These are phyloP conservation scores for Pistacia atlantica DNA, from an alignment of 345 rosid genomes.

Conservation along the genomic window DNA sequence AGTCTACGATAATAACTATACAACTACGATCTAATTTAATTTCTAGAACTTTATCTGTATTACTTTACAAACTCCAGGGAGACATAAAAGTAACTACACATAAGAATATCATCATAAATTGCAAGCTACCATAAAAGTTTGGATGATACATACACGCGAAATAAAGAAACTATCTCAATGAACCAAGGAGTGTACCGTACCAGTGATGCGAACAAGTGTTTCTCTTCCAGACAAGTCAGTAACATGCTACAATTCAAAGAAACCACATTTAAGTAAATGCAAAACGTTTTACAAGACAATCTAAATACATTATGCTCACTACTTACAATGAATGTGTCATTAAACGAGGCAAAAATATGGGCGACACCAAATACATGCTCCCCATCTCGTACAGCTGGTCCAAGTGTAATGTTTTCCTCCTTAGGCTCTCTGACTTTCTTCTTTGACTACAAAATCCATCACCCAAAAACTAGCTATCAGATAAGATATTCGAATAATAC, in stretches of 20 bases:
- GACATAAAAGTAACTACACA: neutral
- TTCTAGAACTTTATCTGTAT: neutral
- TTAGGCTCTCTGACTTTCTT: slow-evolving; percentile 80
- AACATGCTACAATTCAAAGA: slow-evolving; percentile 58
- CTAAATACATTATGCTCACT: neutral
- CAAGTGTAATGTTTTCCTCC: slow-evolving; percentile 80
- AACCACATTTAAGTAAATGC: neutral
- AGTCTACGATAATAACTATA: neutral
- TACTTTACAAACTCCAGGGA: neutral
- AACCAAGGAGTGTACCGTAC: slow-evolving; percentile 28
- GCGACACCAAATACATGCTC: slow-evolving; percentile 87
- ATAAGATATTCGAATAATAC: neutral
- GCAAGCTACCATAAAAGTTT: neutral
- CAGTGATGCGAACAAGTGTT: slow-evolving; percentile 89
- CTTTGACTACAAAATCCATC: slow-evolving; percentile 49
- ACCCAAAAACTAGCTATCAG: neutral
- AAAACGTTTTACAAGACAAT: neutral
- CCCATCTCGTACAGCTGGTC: slow-evolving; percentile 78
- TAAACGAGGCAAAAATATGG: slow-evolving; percentile 86
- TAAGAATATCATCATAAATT: neutral
- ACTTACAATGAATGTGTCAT: slow-evolving; percentile 89
- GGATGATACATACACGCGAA: neutral
- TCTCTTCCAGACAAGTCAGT: slow-evolving; percentile 93
- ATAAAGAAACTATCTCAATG: neutral
- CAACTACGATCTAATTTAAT: neutral